A percentile compares a stretch with the other conserved stretches of the same genome.
These are phyloP conservation scores for Fomitopsis pinicola DNA, from an alignment of 1,284 basidiomycete species.

Conservation along the genomic window DNA sequence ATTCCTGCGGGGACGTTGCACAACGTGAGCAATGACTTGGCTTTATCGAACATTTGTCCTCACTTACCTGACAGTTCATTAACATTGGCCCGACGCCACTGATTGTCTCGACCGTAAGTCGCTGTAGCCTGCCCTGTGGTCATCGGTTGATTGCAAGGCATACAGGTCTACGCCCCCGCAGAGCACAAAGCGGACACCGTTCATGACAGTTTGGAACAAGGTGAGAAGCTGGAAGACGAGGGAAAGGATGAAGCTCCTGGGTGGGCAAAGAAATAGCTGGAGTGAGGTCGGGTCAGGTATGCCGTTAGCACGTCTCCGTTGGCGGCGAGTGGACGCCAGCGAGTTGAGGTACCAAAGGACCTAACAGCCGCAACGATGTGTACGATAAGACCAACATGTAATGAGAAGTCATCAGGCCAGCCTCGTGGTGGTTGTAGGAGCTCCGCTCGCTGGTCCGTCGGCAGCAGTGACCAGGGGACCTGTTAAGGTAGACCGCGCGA, in stretches of 20 bases:
- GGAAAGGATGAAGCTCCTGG: conserved; percentile 28
- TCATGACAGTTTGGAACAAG: conserved; percentile 23
- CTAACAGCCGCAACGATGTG: background rate
- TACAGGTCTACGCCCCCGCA: conserved; percentile 28
- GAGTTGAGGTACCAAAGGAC: background rate
- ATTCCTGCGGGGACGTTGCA: conserved; percentile 28
- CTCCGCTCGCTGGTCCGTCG: background rate
- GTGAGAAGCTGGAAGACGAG: conserved; percentile 26
- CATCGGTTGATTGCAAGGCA: background rate
- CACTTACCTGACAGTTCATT: conserved; percentile 18
- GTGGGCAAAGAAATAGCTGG: conserved; percentile 20
- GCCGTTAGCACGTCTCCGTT: too few species aligned
- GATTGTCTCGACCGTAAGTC: conserved; percentile 25
- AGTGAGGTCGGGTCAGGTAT: too few species aligned
- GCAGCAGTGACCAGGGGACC: background rate
- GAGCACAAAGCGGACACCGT: conserved; percentile 30
- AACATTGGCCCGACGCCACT: conserved; percentile 26
- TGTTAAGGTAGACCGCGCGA: background rate
- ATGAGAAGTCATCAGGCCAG: background rate
- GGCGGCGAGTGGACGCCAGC: too few species aligned
- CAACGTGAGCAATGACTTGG: conserved; percentile 18
- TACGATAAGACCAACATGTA: background rate
- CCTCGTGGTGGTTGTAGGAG: background rate
- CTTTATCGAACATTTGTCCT: background rate
- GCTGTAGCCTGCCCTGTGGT: background rate